phyloP scores from a whole-genome alignment of 192 early-diverging fungal genomes.

The Funneliformis mosseae region DNA sequence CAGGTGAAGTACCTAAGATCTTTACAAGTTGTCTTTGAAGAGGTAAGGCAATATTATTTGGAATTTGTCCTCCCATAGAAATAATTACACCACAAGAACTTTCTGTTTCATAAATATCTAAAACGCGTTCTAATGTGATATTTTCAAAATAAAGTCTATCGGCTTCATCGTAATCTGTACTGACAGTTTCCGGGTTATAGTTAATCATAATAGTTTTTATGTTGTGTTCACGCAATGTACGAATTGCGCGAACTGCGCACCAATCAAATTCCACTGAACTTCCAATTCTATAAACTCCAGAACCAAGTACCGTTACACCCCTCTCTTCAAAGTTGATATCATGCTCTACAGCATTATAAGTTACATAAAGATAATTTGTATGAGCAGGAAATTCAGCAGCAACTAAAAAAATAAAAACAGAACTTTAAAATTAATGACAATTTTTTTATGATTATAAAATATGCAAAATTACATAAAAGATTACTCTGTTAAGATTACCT shows the following conservation, averaged over 20 bases:
- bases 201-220: slow-evolving; percentile 95
- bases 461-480: neutral
- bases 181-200: slow-evolving; percentile 99
- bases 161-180: slow-evolving; percentile 97
- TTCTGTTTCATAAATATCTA: slow-evolving; percentile 95
- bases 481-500: neutral
- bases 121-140: slow-evolving; percentile 88
- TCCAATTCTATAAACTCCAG: slow-evolving; percentile 97
- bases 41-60: slow-evolving; percentile 94
- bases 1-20: slow-evolving; percentile 89
- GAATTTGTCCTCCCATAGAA: slow-evolving; percentile 92
- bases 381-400: slow-evolving; percentile 96
- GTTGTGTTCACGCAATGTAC: slow-evolving; percentile 77
- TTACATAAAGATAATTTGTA: slow-evolving; percentile 98
- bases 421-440: neutral
- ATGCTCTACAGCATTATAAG: slow-evolving; percentile 88
- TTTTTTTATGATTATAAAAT: neutral
- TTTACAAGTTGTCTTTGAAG: slow-evolving; percentile 75
- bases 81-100: slow-evolving; percentile 82
- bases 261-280: slow-evolving; percentile 98
- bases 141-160: slow-evolving; percentile 99
- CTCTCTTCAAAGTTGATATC: slow-evolving; percentile 87
- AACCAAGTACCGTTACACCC: slow-evolving; percentile 95
- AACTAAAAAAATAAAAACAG: slow-evolving; percentile 41
- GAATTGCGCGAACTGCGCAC: slow-evolving; percentile 82